Evolutionary conservation across 2,329 filamentous ascomycete genomes (phyloP).

Genomic region (Penicillium aurantiogriseum): DNA sequence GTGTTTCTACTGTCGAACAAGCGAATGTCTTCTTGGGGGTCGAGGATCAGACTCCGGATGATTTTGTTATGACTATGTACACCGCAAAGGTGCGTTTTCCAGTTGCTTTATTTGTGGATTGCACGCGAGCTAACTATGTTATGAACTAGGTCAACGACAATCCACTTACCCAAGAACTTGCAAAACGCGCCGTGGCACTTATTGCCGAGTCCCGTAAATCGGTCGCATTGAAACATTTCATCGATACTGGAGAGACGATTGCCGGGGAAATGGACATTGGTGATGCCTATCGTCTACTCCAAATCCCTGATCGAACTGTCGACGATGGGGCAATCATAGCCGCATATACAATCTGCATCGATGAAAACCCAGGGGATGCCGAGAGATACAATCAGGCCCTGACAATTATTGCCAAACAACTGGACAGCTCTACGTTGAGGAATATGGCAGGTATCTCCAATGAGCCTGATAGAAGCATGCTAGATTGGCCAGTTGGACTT

Average conservation of each 20-base stretch:
- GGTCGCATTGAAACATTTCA: conserved; percentile 51
- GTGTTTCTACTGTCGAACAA: conserved; percentile 61
- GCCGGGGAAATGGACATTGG: conserved; percentile 55
- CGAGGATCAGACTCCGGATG: conserved; percentile 51
- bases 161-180: conserved; percentile 50
- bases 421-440: conserved; percentile 39
- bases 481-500: conserved; percentile 75
- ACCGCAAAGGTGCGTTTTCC: conserved; percentile 51
- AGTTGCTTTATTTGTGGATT: background rate
- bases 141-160: conserved; percentile 50
- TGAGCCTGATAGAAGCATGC: conserved; percentile 35
- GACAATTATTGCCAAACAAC: conserved; percentile 47
- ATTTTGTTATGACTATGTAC: conserved; percentile 58
- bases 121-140: conserved; percentile 4
- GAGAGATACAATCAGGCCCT: conserved; percentile 50
- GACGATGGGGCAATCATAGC: conserved; percentile 52
- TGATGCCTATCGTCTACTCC: conserved; percentile 53
- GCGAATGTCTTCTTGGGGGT: conserved; percentile 62
- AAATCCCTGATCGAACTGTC: conserved; percentile 53
- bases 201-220: conserved; percentile 62
- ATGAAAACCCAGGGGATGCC: conserved; percentile 47
- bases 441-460: conserved; percentile 32
- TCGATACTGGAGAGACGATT: conserved; percentile 52
- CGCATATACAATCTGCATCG: conserved; percentile 48
- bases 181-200: conserved; percentile 55